Evolutionary conservation across 768 basidiomycete species (phyloP).

Genomic region (Collybiopsis confluens): DNA sequence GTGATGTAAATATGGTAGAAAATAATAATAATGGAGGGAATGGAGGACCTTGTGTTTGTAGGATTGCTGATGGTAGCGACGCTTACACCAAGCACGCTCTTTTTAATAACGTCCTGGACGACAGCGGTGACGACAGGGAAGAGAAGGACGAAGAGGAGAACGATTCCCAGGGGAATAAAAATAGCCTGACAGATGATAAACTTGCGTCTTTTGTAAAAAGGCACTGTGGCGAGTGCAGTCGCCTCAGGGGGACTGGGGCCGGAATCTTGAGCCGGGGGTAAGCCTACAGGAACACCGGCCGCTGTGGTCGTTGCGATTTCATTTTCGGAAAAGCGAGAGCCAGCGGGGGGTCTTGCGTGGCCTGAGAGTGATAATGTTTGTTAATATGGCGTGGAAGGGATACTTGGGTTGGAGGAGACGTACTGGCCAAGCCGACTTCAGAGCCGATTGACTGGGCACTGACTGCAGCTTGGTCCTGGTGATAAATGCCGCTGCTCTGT

Average conservation of each 20-base stretch:
- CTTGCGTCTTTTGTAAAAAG: slow-evolving; percentile 56
- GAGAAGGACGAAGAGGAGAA: slow-evolving; percentile 60
- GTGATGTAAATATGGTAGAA: background rate
- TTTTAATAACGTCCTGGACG: slow-evolving; percentile 59
- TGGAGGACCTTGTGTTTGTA: slow-evolving; percentile 48
- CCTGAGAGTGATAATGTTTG: slow-evolving; percentile 18
- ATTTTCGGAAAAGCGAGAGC: slow-evolving; percentile 21
- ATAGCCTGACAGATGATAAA: slow-evolving; percentile 60
- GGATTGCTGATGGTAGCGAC: slow-evolving; percentile 47
- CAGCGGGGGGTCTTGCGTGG: slow-evolving; percentile 23
- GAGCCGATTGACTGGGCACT: slow-evolving; percentile 28
- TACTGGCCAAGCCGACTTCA: slow-evolving; percentile 31
- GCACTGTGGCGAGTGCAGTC: slow-evolving; percentile 16
- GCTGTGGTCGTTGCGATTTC: slow-evolving; percentile 13
- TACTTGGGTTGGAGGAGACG: slow-evolving; percentile 6
- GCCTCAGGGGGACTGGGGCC: slow-evolving; percentile 13
- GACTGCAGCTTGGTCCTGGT: slow-evolving; percentile 19
- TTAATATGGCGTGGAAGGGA: background rate
- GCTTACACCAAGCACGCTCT: slow-evolving; percentile 49
- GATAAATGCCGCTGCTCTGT: slow-evolving; percentile 32
- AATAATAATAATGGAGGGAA: background rate
- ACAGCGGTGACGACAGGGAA: slow-evolving; percentile 69
- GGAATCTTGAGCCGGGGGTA: slow-evolving; percentile 11
- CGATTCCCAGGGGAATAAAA: slow-evolving; percentile 49
- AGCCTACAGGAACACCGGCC: slow-evolving; percentile 13